Evolutionary conservation across 2,329 filamentous ascomycete genomes (phyloP).

Genomic region (Cercospora zeina): DNA sequence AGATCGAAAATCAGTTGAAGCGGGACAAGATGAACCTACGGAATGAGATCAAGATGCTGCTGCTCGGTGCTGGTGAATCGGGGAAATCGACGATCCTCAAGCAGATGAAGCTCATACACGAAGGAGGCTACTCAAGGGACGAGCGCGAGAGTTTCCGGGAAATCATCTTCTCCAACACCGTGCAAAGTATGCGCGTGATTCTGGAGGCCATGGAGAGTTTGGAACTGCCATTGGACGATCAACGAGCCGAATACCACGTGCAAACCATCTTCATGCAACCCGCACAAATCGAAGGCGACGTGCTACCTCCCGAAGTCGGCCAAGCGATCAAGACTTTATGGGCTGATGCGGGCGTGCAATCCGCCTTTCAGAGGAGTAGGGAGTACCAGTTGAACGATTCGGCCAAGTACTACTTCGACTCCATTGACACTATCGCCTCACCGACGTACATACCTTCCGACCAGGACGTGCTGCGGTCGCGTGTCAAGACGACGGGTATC

Average conservation of each 20-base stretch:
- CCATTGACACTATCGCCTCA: slow-evolving; percentile 84
- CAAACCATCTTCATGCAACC: slow-evolving; percentile 99
- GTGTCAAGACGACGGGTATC: slow-evolving; percentile 97
- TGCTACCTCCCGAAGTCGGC: slow-evolving; percentile 89
- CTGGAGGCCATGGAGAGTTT: slow-evolving; percentile 69
- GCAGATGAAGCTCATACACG: slow-evolving; percentile 99
- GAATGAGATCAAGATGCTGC: slow-evolving; percentile 99
- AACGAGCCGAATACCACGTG: slow-evolving; percentile 92
- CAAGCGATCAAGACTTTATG: slow-evolving; percentile 88
- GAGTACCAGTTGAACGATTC: slow-evolving; percentile 98
- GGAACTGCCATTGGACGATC: slow-evolving; percentile 82
- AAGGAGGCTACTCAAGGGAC: slow-evolving; percentile 96
- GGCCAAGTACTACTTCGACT: slow-evolving; percentile 97
- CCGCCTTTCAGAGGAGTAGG: slow-evolving; percentile 91
- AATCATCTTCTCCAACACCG: slow-evolving; percentile 71
- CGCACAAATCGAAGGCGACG: slow-evolving; percentile 92
- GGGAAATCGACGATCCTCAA: slow-evolving; percentile 93
- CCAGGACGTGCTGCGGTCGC: slow-evolving; percentile 89
- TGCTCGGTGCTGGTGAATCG: slow-evolving; percentile 97
- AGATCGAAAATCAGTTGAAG: slow-evolving; percentile 99
- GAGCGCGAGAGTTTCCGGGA: slow-evolving; percentile 70
- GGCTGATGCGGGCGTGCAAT: slow-evolving; percentile 89
- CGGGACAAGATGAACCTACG: slow-evolving; percentile 97
- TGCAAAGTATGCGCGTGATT: slow-evolving; percentile 70
- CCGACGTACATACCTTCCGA: slow-evolving; percentile 94